These are phyloP conservation scores for Bryoglossum gracile DNA, from an alignment of 495 filamentous ascomycete species.

Conservation along the genomic window DNA sequence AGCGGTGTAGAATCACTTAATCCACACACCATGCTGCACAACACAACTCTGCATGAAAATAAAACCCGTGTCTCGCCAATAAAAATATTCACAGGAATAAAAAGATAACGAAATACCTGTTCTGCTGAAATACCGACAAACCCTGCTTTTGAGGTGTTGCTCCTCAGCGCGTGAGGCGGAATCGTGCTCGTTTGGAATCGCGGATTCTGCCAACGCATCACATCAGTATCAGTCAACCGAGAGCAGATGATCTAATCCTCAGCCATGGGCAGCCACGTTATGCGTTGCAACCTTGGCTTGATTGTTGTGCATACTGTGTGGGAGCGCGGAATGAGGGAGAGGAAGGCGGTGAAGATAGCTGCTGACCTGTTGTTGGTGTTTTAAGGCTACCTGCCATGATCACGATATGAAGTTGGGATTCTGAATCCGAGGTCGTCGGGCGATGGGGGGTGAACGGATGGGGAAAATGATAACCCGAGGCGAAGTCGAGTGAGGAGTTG, in stretches of 20 bases:
- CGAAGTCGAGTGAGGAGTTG: too few relatives aligned
- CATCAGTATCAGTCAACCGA: conserved; percentile 4
- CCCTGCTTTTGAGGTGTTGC: conserved; percentile 6
- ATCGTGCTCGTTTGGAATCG: conserved; percentile 3
- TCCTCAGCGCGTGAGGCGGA: conserved; percentile 10
- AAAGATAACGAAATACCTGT: conserved; percentile 15
- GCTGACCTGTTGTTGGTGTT: conserved; percentile 8
- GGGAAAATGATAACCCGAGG: too few relatives aligned
- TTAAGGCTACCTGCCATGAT: conserved; percentile 5
- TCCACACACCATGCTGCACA: conserved; percentile 20
- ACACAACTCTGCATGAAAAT: conserved; percentile 19
- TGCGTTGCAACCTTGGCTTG: conserved; percentile 16
- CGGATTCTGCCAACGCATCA: conserved; percentile 10
- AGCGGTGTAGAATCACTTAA: conserved; percentile 21
- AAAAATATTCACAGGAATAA: conserved; percentile 20
- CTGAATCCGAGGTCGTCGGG: too few relatives aligned
- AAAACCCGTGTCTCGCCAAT: conserved; percentile 12
- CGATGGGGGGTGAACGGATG: too few relatives aligned
- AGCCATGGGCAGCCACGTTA: conserved; percentile 2
- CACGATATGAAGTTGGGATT: not conserved
- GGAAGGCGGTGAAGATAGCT: conserved; percentile 10
- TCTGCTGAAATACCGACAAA: conserved; percentile 24
- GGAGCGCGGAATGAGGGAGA: not conserved
- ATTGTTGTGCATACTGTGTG: conserved; percentile 7
- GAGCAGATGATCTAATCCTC: conserved; percentile 7